A percentile compares a stretch with the other conserved stretches of the same genome.
Evolutionary conservation across 768 basidiomycete genomes (phyloP).

Genomic region (Auricularia cornea): DNA sequence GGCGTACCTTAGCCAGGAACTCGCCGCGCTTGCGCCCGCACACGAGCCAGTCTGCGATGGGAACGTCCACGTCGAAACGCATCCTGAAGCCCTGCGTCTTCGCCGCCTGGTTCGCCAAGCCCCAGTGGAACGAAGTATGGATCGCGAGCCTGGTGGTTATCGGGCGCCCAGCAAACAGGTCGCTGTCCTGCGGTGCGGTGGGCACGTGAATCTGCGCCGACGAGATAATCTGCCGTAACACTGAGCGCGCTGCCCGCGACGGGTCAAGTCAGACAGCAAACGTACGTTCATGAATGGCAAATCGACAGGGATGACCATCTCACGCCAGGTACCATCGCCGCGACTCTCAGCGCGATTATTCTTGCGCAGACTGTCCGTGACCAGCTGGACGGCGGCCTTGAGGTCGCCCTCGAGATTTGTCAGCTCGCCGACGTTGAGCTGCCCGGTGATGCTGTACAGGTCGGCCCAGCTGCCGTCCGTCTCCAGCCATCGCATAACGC

Average conservation of each 20-base stretch:
- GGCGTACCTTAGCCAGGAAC: constrained; percentile 60
- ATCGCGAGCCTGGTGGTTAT: constrained; percentile 62
- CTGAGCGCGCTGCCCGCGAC: background rate
- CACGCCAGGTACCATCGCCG: constrained; percentile 49
- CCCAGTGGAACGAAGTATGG: constrained; percentile 73
- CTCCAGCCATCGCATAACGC: constrained; percentile 33
- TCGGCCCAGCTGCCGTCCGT: constrained; percentile 59
- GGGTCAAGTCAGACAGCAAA: constrained; percentile 7
- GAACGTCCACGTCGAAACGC: constrained; percentile 76
- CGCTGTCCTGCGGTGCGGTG: constrained; percentile 35
- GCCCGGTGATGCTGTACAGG: constrained; percentile 60
- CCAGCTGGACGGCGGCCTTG: background rate
- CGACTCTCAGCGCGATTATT: constrained; percentile 27
- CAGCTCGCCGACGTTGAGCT: constrained; percentile 47
- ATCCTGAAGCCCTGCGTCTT: constrained; percentile 42
- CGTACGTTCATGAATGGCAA: constrained; percentile 73
- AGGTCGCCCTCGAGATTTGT: constrained; percentile 9
- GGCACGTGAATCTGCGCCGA: constrained; percentile 45
- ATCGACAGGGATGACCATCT: constrained; percentile 77
- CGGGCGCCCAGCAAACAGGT: constrained; percentile 79
- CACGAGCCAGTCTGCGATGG: constrained; percentile 79
- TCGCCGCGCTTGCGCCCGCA: constrained; percentile 83
- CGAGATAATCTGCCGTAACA: constrained; percentile 43
- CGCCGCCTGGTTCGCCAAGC: constrained; percentile 25
- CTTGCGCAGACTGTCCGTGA: constrained; percentile 26